Evolutionary conservation across 1,284 basidiomycete species (phyloP).

Genomic region (Inonotus obliquus): DNA sequence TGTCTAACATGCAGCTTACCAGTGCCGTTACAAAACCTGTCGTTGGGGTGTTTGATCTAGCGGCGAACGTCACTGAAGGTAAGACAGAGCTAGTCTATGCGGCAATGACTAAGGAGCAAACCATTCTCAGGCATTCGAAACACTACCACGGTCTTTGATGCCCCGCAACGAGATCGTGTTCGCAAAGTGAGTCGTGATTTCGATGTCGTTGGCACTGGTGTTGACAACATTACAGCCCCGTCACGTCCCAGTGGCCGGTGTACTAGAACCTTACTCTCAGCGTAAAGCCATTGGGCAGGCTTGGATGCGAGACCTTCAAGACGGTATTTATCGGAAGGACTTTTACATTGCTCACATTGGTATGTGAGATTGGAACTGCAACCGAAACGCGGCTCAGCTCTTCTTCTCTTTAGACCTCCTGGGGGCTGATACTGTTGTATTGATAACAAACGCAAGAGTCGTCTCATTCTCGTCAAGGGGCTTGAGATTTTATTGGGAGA

Average conservation of each 20-base stretch:
- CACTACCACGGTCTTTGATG: slow-evolving; percentile 97
- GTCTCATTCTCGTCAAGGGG: slow-evolving; percentile 85
- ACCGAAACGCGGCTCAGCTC: slow-evolving; percentile 9
- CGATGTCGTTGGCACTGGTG: neutral
- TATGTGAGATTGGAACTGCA: slow-evolving; percentile 30
- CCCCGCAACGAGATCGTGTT: slow-evolving; percentile 84
- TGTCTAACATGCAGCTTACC: slow-evolving; percentile 22
- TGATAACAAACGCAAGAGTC: slow-evolving; percentile 77
- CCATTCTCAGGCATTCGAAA: slow-evolving; percentile 78
- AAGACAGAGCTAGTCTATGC: slow-evolving; percentile 8
- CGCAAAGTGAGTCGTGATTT: slow-evolving; percentile 53
- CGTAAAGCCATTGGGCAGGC: slow-evolving; percentile 93
- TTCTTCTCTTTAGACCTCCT: slow-evolving; percentile 52
- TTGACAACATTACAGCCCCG: slow-evolving; percentile 49
- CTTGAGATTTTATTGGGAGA: slow-evolving; percentile 88
- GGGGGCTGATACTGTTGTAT: slow-evolving; percentile 79
- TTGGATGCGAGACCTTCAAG: slow-evolving; percentile 92
- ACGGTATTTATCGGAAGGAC: slow-evolving; percentile 82
- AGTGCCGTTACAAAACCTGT: slow-evolving; percentile 95
- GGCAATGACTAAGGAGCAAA: neutral
- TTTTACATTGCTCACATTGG: slow-evolving; percentile 91
- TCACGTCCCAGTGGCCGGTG: slow-evolving; percentile 81
- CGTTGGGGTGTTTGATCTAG: slow-evolving; percentile 94
- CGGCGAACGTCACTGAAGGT: slow-evolving; percentile 95
- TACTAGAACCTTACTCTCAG: slow-evolving; percentile 83